phyloP scores from a whole-genome alignment of 352 stramenopile species.

The Globisporangium solare region DNA sequence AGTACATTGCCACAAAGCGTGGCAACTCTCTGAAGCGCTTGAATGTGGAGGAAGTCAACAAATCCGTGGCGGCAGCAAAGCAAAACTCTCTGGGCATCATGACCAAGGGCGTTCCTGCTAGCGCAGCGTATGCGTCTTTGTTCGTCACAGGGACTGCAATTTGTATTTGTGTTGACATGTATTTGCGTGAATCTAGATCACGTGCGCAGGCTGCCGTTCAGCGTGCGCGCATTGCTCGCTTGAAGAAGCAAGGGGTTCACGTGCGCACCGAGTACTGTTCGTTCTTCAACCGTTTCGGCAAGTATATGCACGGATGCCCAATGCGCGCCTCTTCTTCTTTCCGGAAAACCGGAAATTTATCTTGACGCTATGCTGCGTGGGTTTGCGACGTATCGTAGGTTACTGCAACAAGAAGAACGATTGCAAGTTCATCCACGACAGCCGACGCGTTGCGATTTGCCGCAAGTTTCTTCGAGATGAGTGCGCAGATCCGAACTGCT shows the following conservation, averaged over 20 bases:
- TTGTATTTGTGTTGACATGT: background rate
- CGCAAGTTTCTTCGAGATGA: constrained; percentile 69
- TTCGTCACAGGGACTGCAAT: too few relatives aligned
- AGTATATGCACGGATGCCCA: constrained; percentile 16
- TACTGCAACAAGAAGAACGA: constrained; percentile 80
- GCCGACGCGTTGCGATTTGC: constrained; percentile 74
- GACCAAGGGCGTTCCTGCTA: constrained; percentile 12
- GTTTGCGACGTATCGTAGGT: constrained; percentile 23
- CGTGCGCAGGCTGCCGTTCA: constrained; percentile 51
- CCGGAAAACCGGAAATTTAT: background rate
- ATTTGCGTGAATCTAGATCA: constrained; percentile 8
- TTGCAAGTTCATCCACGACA: constrained; percentile 83
- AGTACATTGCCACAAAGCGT: constrained; percentile 37
- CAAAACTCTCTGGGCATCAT: constrained; percentile 1
- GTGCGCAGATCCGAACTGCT: constrained; percentile 52
- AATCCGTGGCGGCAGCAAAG: constrained; percentile 6
- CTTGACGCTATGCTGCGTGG: constrained; percentile 7
- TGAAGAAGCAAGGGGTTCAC: constrained; percentile 20
- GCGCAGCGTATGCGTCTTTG: constrained; percentile 26
- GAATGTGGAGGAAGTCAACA: constrained; percentile 19
- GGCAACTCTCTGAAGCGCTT: constrained; percentile 44
- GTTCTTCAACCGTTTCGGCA: constrained; percentile 83
- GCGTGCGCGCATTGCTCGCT: constrained; percentile 37
- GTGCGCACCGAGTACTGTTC: constrained; percentile 72
- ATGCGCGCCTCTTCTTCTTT: too few relatives aligned